Base-by-base conservation (phyloP, 805 yeast genomes). In the Saccharomycodes ludwigii region DNA sequence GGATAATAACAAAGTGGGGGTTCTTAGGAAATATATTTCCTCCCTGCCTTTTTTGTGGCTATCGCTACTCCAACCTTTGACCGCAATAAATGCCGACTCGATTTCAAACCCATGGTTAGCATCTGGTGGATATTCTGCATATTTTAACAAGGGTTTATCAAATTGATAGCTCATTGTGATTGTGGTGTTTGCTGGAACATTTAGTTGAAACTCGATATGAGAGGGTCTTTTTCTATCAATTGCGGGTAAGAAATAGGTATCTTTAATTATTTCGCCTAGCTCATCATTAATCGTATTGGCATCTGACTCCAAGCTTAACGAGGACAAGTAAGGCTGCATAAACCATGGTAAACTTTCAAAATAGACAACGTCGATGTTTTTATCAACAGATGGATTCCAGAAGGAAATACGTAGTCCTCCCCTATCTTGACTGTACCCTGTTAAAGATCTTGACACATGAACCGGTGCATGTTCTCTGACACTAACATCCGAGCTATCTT, bases 71-170 rank as follows among this genome's bases (percentile, higher is more conserved):
- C 16, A 4, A 11, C 15, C 9, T 19, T 43, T 35, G 60, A 82
- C 69, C 3, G 78, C 68, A 9, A 84, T 64, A 8, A 83, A 78
- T 4, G 94, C 94, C 0, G 97, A 94, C 16, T 91, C 91, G 27
- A 91, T 73, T 37, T 86, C 88, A 56, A 91, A 91, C 1, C 98
- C 98, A 46, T 91, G 96, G 52, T 91, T 91, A 2, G 98, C 97
- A 61, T 91, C 98, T 1, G 98, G 98, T n/a, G 98, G 98, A 48
- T 91, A 91, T 52, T 91, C 97, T 3, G 85, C 80, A 38, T 81
- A 75, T 35, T 77, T 67, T 19, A 91, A 63, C 50, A 91, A 63
- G 0, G 94, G 75, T 52, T 86, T 91, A 50, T 91, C 97, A 49
- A 88, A 86, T 34, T 76, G 71, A 50, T 81, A 81, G 3, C 78